Evolutionary conservation across 2,329 filamentous ascomycete species (phyloP).

Genomic region (Neopestalotiopsis sp.): DNA sequence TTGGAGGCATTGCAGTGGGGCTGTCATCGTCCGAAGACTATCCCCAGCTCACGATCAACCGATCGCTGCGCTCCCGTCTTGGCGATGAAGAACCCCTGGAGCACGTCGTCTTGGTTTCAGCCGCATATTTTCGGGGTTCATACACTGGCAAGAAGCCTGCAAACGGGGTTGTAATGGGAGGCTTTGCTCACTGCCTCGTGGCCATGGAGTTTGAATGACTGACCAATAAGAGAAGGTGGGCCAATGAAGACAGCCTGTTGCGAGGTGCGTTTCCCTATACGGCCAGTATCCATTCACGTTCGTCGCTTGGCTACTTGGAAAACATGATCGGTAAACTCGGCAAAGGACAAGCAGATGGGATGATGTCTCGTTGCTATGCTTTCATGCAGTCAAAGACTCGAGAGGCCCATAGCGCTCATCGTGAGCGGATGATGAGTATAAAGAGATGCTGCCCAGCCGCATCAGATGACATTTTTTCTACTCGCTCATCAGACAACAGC

Average conservation of each 20-base stretch:
- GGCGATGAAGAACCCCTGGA: neutral
- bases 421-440: neutral
- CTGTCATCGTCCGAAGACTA: neutral
- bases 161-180: neutral
- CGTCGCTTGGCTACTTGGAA: neutral
- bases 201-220: too few relatives aligned
- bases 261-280: neutral
- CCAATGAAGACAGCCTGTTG: neutral
- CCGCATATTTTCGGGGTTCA: neutral
- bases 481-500: neutral
- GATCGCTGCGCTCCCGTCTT: slow-evolving; percentile 1
- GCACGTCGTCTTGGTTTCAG: neutral
- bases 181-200: too few relatives aligned
- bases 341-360: neutral
- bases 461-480: neutral
- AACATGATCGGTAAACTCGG: neutral
- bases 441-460: neutral
- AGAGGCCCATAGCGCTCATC: neutral
- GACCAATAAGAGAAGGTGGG: too few relatives aligned
- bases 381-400: neutral
- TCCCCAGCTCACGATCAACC: neutral
- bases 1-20: neutral
- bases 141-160: neutral
- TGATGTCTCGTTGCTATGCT: neutral
- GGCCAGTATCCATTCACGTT: neutral